Conservation (phyloP, 2,329 filamentous ascomycete species). For the Periconia digitata region DNA sequence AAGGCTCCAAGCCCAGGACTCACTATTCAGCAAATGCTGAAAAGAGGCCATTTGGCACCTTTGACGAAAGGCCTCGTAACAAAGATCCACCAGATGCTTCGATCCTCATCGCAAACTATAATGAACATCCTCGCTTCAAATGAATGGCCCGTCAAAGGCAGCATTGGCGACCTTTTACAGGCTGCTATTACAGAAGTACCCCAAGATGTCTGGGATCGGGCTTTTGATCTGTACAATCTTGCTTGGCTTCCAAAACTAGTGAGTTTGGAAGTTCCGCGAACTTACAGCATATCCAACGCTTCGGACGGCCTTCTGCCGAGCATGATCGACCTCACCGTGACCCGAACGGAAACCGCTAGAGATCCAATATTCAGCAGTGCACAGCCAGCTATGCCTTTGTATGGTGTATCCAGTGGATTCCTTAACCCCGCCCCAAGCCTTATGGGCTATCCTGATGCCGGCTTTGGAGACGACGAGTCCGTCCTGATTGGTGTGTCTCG, state of each 20-base stretch:
- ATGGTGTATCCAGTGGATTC: constrained; percentile 56
- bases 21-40: constrained; percentile 53
- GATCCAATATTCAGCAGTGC: constrained; percentile 42
- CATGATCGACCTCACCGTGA: constrained; percentile 55
- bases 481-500: constrained; percentile 55
- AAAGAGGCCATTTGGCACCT: constrained; percentile 55
- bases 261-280: constrained; percentile 54
- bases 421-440: constrained; percentile 48
- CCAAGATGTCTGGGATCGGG: constrained; percentile 53
- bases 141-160: constrained; percentile 56
- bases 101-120: constrained; percentile 54
- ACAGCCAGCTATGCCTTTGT: constrained; percentile 39
- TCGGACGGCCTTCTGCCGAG: constrained; percentile 53
- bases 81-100: constrained; percentile 49
- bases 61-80: constrained; percentile 56
- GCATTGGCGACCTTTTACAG: constrained; percentile 55
- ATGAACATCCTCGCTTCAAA: constrained; percentile 53
- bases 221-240: constrained; percentile 49
- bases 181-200: constrained; percentile 53
- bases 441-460: constrained; percentile 36
- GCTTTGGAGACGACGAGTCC: constrained; percentile 44
- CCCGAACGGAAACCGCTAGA: constrained; percentile 46
- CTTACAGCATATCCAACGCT: constrained; percentile 57
- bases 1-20: constrained; percentile 26
- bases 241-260: constrained; percentile 53